Evolutionary conservation across 768 basidiomycete genomes (phyloP).

Genomic region (Pulveroboletus sp.): DNA sequence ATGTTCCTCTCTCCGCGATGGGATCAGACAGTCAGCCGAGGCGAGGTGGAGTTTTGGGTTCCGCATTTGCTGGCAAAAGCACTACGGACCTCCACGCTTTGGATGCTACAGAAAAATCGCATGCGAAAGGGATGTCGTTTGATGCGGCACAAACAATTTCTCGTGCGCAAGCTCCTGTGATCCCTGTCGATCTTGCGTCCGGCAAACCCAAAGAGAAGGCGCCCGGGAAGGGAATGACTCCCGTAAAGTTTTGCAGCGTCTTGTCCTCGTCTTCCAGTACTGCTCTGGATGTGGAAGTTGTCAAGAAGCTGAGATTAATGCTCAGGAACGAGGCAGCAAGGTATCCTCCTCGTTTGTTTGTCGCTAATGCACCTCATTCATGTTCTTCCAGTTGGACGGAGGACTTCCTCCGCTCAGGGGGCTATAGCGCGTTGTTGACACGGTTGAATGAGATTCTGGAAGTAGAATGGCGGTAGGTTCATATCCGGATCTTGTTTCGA

Average conservation of each 20-base stretch:
- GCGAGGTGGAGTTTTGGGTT: constrained; percentile 23
- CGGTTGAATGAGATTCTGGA: constrained; percentile 88
- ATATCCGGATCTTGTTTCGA: not conserved
- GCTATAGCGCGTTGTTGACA: constrained; percentile 80
- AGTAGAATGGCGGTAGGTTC: constrained; percentile 91
- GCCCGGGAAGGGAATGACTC: constrained; percentile 51
- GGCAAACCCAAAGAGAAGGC: constrained; percentile 50
- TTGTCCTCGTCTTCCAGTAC: constrained; percentile 66
- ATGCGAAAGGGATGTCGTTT: constrained; percentile 59
- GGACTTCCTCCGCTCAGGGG: constrained; percentile 77
- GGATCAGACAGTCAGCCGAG: constrained; percentile 33
- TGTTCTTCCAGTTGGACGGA: constrained; percentile 71
- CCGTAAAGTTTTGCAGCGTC: constrained; percentile 63
- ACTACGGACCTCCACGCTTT: constrained; percentile 26
- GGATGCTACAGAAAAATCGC: constrained; percentile 34
- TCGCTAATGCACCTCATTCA: not conserved
- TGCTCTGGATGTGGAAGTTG: constrained; percentile 75
- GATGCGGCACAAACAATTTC: constrained; percentile 53
- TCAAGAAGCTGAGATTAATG: constrained; percentile 84
- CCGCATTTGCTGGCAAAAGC: constrained; percentile 30
- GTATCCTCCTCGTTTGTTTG: constrained; percentile 37
- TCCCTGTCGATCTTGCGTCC: constrained; percentile 35
- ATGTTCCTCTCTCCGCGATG: constrained; percentile 37
- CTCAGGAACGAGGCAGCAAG: constrained; percentile 89
- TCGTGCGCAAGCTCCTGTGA: constrained; percentile 46